Percentiles rank a stretch among this genome's conserved stretches.
phyloP scores from a whole-genome alignment of 768 basidiomycete genomes.

The Russula ochroleuca region DNA sequence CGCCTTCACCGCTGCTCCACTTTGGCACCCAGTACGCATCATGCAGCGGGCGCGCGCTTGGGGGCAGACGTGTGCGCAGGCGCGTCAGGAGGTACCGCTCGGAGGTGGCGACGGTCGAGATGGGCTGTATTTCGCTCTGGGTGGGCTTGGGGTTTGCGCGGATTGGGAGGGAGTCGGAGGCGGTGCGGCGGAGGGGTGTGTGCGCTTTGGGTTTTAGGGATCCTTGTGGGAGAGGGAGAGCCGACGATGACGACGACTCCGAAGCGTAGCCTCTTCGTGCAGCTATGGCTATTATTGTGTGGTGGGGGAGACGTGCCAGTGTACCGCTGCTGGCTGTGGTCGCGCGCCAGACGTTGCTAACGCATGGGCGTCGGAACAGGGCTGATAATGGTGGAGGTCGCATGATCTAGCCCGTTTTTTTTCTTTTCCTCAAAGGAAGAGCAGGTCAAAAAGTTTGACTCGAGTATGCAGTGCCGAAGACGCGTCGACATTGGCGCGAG shows the following conservation, averaged over 20 bases:
- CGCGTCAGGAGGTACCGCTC: slow-evolving; percentile 73
- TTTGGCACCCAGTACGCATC: slow-evolving; percentile 78
- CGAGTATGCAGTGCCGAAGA: not conserved
- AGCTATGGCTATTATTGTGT: not conserved
- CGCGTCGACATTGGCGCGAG: too few species aligned
- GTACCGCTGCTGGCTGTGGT: not conserved
- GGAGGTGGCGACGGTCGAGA: slow-evolving; percentile 83
- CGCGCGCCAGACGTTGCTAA: not conserved
- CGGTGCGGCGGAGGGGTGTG: slow-evolving; percentile 76
- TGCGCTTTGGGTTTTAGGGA: slow-evolving; percentile 67
- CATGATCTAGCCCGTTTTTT: not conserved
- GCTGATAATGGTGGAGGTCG: slow-evolving; percentile 2
- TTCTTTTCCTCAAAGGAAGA: not conserved
- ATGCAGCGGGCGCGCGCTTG: slow-evolving; percentile 56
- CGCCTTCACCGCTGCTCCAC: slow-evolving; percentile 48
- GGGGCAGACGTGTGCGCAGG: slow-evolving; percentile 52
- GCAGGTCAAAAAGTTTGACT: not conserved
- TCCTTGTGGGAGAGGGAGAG: not conserved
- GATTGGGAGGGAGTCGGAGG: slow-evolving; percentile 80
- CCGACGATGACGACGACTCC: not conserved
- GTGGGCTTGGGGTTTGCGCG: slow-evolving; percentile 85
- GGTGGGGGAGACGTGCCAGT: not conserved
- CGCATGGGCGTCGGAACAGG: not conserved
- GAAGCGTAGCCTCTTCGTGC: slow-evolving; percentile 14
- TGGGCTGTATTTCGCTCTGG: slow-evolving; percentile 69